Conservation (phyloP, 257 asterid species). For the Nicotiana attenuata region DNA sequence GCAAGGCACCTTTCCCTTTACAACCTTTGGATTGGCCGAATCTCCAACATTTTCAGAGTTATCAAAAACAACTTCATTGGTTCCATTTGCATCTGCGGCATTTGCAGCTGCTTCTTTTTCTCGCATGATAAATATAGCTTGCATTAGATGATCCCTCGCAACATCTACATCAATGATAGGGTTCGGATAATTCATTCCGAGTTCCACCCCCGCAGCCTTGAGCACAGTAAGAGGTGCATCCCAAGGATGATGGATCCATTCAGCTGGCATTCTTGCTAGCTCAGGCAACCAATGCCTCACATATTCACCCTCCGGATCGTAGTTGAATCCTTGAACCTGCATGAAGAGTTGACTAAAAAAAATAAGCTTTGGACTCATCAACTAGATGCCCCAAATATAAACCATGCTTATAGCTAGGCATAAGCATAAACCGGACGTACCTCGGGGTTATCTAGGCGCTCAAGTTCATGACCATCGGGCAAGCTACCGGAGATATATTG, state of each 20-base stretch:
- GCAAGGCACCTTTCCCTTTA: constrained; percentile 28
- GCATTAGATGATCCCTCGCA: constrained; percentile 62
- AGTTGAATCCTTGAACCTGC: constrained; percentile 90
- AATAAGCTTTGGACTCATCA: neutral
- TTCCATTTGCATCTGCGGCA: constrained; percentile 26
- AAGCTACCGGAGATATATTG: constrained; percentile 86
- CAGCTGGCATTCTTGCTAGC: constrained; percentile 77
- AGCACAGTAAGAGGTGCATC: constrained; percentile 72
- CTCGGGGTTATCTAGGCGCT: constrained; percentile 89
- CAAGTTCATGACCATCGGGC: constrained; percentile 92
- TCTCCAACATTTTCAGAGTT: constrained; percentile 36
- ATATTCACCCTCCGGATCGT: constrained; percentile 79
- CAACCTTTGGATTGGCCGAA: constrained; percentile 23
- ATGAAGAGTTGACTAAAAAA: neutral
- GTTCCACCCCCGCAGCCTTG: constrained; percentile 72
- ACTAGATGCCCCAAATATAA: neutral
- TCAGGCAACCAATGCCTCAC: constrained; percentile 88
- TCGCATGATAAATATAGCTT: constrained; percentile 61
- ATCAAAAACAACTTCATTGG: constrained; percentile 62
- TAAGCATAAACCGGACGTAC: constrained; percentile 25
- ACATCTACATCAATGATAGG: constrained; percentile 64
- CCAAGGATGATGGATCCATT: constrained; percentile 98
- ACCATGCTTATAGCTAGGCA: neutral
- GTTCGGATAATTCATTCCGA: constrained; percentile 79
- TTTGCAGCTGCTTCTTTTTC: constrained; percentile 47